Evolutionary conservation across 1,139 yeast genomes (phyloP), one percentile per base, ranked within the genome.

Genomic region (Sugiyamaella castrensis): DNA sequence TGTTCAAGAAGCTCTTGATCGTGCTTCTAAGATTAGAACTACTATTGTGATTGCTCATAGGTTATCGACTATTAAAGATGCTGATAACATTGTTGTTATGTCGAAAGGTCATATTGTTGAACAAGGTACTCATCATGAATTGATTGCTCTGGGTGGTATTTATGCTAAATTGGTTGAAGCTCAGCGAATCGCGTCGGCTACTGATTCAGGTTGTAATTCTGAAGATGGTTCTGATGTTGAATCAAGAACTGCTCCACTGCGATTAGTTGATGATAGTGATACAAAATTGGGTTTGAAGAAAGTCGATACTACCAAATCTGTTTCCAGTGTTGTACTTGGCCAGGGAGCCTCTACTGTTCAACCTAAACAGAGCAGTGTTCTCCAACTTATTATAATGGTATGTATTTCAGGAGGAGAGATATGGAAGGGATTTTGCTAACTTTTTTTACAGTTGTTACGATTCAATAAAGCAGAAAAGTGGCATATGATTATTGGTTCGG

Each of bases 1-100:
- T 53, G 72, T 71, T 3, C 72, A 71, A 53, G 70, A 68, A 26
- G 84, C 88, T 0, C 68, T 83, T 43, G 82, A 82, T 47, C 71
- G 74, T 44, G 73, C 85, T 37, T 80, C 89, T 79, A 73, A 75
- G 52, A 72, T 77, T 42, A 76, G 82, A 45, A 85, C 94, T 1
- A 84, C 89, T 2, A 82, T 85, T 42, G 82, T 87, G 12, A 83
- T 86, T 64, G 92, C 94, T 2, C 94, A 84, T 66, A 75, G 92
- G 56, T 68, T 86, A 51, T 81, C 89, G 7, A 85, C 94, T 2
- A 84, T 86, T 51, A 80, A 76, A 59, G 71, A 71, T 46, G 76
- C 76, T 9, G 71, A 72, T 56, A 64, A 67, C 48, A 71, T 72
- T 50, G 72, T 72, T 11, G 76, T 72, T 36, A 71, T 72, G 74